Base-by-base conservation (phyloP, 345 rosid genomes). In the Rhodomyrtus tomentosa region DNA sequence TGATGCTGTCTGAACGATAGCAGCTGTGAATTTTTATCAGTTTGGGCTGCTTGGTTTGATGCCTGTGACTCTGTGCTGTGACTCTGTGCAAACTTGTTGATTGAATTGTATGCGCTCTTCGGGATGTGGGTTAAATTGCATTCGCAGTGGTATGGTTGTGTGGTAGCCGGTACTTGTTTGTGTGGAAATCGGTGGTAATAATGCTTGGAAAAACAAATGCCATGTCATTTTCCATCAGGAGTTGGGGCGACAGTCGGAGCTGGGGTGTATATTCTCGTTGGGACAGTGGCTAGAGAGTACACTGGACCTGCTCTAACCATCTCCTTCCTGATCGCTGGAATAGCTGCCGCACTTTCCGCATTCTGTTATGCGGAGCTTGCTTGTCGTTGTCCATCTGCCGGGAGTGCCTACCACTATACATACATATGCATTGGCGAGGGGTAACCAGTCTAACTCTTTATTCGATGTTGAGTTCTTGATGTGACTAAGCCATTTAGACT, bases 211-310 rank as follows among this genome's bases (percentile, higher is more conserved):
- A 54, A 54, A 54, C 10, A 52, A 52, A 62, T 0, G 45, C 38
- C 45, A 38, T 68, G 22, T 68, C 38, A 0, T 29, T 59, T 14
- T 27, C 8, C 20, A 21, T 84, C 84, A 94, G 99, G 99, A 58
- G 99, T 97, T 24, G 99, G 99, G 84, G 89, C 99, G 32, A 95
- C 99, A 10, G 95, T 97, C 68, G 99, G 99, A 85, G 99, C 99
- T 79, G 99, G 99, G 83, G 98, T 97, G 25, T 97, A 97, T 86
- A 93, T 97, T 84, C 98, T 97, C 3, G 94, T 97, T 42, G 99
- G 99, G 81, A 94, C 98, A 20, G 99, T 97, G 82, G 99, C 98
- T 82, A 92, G 99, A 88, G 99, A 97, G 91, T 98, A 94, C 86
- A 87, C 98, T 5, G 99, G 99, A 89, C 99, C 99, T 40, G 97